A percentile compares a stretch with the other conserved stretches of the same genome.
Conservation (phyloP, 352 stramenopile species). For the Labyrinthula sp. region DNA sequence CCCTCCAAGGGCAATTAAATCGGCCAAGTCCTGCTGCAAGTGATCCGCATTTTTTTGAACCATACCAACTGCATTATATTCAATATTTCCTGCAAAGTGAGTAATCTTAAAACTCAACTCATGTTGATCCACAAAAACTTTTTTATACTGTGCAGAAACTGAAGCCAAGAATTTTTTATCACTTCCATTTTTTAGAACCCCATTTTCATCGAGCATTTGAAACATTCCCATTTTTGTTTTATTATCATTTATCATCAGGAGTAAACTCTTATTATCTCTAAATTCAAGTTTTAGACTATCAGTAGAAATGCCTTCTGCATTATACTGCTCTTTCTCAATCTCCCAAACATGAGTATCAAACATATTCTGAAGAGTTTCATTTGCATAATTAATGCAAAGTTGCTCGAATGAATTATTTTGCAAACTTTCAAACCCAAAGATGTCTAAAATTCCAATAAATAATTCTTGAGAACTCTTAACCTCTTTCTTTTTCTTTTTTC, state of each 20-base stretch:
- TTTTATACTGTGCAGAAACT: too few species aligned
- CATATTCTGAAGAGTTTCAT: slow-evolving; percentile 70
- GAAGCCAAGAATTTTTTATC: slow-evolving; percentile 16
- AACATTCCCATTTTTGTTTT: too few species aligned
- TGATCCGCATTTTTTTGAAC: slow-evolving; percentile 23
- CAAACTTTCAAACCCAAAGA: slow-evolving; percentile 72
- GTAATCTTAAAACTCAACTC: slow-evolving; percentile 12
- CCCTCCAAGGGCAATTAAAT: slow-evolving; percentile 21
- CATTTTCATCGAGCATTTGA: slow-evolving; percentile 60
- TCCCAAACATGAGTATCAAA: slow-evolving; percentile 65
- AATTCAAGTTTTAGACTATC: slow-evolving; percentile 70
- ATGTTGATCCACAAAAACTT: too few species aligned
- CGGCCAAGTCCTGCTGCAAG: slow-evolving; percentile 14
- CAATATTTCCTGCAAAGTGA: slow-evolving; percentile 23
- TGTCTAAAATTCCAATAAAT: slow-evolving; percentile 61
- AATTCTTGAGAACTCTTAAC: too few species aligned
- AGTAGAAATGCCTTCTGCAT: slow-evolving; percentile 65
- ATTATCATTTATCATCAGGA: slow-evolving; percentile 57
- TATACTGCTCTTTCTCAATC: slow-evolving; percentile 57
- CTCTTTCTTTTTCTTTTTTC: slow-evolving; percentile 40
- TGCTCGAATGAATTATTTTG: slow-evolving; percentile 71
- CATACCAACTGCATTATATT: slow-evolving; percentile 9
- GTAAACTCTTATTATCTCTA: slow-evolving; percentile 58
- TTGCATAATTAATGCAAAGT: slow-evolving; percentile 71
- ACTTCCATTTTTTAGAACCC: slow-evolving; percentile 31